phyloP scores from a whole-genome alignment of 805 yeast species.

The Yamadazyma phyllophila region DNA sequence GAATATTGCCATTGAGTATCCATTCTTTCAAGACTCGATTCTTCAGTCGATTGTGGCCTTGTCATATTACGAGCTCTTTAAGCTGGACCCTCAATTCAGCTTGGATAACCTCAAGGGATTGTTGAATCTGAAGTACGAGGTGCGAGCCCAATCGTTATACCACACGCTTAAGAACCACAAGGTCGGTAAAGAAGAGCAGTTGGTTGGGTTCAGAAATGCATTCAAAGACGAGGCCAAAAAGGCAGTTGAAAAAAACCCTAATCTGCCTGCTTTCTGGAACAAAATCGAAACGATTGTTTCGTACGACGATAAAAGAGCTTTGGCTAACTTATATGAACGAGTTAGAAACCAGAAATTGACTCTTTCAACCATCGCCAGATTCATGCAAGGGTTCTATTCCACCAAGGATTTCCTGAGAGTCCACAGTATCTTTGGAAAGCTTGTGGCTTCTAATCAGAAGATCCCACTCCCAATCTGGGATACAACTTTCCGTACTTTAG shows the following conservation, averaged over 20 bases:
- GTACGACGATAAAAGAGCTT: slow-evolving; percentile 14
- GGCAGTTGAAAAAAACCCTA: slow-evolving; percentile 21
- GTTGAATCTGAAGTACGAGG: not conserved
- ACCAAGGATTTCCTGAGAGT: slow-evolving; percentile 34
- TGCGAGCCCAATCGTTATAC: not conserved
- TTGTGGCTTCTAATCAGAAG: not conserved
- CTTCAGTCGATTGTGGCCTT: slow-evolving; percentile 28
- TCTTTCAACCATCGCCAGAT: slow-evolving; percentile 38
- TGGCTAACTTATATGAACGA: slow-evolving; percentile 23
- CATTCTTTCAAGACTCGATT: slow-evolving; percentile 1
- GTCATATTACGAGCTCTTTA: slow-evolving; percentile 30
- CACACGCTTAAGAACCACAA: slow-evolving; percentile 1
- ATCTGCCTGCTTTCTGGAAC: slow-evolving; percentile 22
- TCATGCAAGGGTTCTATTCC: slow-evolving; percentile 47
- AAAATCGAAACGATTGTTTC: slow-evolving; percentile 22
- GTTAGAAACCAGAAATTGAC: slow-evolving; percentile 29
- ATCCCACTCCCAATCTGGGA: slow-evolving; percentile 51
- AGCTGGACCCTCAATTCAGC: slow-evolving; percentile 21
- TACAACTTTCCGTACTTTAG: slow-evolving; percentile 50
- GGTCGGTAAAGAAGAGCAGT: slow-evolving; percentile 3
- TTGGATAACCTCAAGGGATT: slow-evolving; percentile 25
- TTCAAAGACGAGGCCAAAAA: not conserved
- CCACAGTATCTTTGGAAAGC: slow-evolving; percentile 44
- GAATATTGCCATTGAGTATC: not conserved
- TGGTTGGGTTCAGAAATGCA: slow-evolving; percentile 8